Percentiles rank a stretch among this genome's conserved stretches.
These are phyloP conservation scores for Vaccinium darrowii DNA, from an alignment of 148 eudicot species.

Conservation along the genomic window DNA sequence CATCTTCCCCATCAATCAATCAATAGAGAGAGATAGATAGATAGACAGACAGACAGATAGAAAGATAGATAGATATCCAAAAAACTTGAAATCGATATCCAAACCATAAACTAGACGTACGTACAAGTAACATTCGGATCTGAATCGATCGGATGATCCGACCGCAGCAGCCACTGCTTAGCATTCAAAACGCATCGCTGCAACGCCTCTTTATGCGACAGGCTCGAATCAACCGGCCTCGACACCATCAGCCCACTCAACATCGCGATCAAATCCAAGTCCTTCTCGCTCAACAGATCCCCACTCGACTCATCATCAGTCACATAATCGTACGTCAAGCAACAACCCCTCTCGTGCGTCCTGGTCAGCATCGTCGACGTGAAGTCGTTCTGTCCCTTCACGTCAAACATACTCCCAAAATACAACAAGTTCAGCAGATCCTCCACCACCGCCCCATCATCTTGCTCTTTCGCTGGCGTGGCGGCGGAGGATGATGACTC, in stretches of 20 bases:
- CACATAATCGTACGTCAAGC: constrained; percentile 86
- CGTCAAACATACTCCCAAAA: constrained; percentile 77
- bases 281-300: constrained; percentile 60
- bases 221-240: constrained; percentile 57
- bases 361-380: constrained; percentile 56
- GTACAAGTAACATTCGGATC: constrained; percentile 64
- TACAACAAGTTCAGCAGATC: constrained; percentile 72
- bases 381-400: constrained; percentile 55
- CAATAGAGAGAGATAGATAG: neutral
- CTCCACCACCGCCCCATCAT: constrained; percentile 14
- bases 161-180: constrained; percentile 57
- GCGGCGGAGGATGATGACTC: neutral
- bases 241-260: constrained; percentile 59
- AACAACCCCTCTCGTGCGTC: constrained; percentile 76
- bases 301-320: constrained; percentile 65
- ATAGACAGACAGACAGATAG: too few relatives aligned
- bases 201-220: constrained; percentile 72
- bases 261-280: constrained; percentile 75
- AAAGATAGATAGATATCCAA: neutral
- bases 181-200: constrained; percentile 63
- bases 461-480: neutral
- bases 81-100: neutral
- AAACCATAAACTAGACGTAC: neutral
- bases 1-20: neutral
- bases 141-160: constrained; percentile 51